Evolutionary conservation across 2,329 filamentous ascomycete genomes (phyloP).

Genomic region (Diplodia mutila): DNA sequence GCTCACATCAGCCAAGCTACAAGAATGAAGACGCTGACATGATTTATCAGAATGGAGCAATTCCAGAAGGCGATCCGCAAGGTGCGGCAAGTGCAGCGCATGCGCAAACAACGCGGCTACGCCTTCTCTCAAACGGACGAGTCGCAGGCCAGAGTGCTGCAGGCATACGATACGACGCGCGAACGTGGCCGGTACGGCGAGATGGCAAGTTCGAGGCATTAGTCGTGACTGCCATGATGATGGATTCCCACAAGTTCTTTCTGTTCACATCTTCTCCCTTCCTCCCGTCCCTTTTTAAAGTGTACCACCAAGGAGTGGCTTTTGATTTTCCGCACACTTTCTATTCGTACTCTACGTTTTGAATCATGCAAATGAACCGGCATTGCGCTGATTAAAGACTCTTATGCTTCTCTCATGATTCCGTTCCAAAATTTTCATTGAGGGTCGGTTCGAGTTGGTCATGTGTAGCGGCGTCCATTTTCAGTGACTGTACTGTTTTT

Average conservation of each 20-base stretch:
- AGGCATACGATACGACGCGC: constrained; percentile 96
- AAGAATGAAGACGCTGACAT: background rate
- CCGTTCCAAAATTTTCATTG: background rate
- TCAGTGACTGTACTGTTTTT: background rate
- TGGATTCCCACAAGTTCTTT: background rate
- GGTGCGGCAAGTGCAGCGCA: constrained; percentile 95
- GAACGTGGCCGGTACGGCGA: constrained; percentile 91
- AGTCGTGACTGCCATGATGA: background rate
- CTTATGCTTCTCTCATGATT: background rate
- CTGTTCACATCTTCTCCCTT: background rate
- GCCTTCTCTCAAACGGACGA: constrained; percentile 98
- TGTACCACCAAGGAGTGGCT: background rate
- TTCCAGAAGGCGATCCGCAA: constrained; percentile 99
- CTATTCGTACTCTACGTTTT: background rate
- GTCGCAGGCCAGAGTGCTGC: constrained; percentile 89
- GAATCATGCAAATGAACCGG: background rate
- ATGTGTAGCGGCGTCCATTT: background rate
- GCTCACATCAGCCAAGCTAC: background rate
- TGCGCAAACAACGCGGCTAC: constrained; percentile 98
- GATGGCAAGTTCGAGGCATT: constrained; percentile 70
- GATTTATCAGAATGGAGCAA: constrained; percentile 82
- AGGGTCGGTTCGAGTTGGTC: background rate
- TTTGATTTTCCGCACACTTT: background rate
- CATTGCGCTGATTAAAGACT: constrained; percentile 1
- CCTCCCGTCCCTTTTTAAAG: background rate